phyloP scores from a whole-genome alignment of 768 basidiomycete genomes.

The Solioccasus polychromus region DNA sequence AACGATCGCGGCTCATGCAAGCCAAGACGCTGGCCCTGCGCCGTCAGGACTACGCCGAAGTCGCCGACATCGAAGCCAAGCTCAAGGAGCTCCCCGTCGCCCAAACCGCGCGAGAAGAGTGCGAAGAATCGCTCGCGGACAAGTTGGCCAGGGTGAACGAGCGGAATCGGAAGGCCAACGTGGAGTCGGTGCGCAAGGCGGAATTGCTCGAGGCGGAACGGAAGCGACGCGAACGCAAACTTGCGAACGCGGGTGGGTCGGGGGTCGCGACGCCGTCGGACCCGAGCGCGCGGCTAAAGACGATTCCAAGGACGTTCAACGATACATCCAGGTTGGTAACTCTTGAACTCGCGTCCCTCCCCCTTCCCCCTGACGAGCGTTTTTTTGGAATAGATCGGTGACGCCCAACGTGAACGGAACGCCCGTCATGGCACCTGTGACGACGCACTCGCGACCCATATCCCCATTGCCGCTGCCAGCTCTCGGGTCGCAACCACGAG shows the following conservation, averaged over 20 bases:
- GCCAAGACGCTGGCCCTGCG: constrained; percentile 71
- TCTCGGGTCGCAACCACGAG: constrained; percentile 28
- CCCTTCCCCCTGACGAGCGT: no score
- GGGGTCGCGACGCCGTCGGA: constrained; percentile 45
- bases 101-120: constrained; percentile 22
- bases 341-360: no score
- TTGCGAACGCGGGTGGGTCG: constrained; percentile 41
- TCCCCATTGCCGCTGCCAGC: constrained; percentile 34
- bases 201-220: constrained; percentile 69
- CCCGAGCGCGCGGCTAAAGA: constrained; percentile 68
- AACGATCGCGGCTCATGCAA: constrained; percentile 66
- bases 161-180: constrained; percentile 81
- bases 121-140: constrained; percentile 37
- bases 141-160: constrained; percentile 82
- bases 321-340: constrained; percentile 60
- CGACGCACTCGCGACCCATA: constrained; percentile 30
- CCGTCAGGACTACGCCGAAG: constrained; percentile 67
- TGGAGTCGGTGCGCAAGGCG: constrained; percentile 75
- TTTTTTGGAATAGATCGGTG: constrained; percentile 24
- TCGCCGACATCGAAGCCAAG: constrained; percentile 57
- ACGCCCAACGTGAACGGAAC: constrained; percentile 53
- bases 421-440: constrained; percentile 34
- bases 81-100: constrained; percentile 48
- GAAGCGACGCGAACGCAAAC: constrained; percentile 65
- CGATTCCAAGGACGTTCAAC: constrained; percentile 55